Conservation (phyloP, 2,329 filamentous ascomycete species). For the Drechslerella stenobrocha region DNA sequence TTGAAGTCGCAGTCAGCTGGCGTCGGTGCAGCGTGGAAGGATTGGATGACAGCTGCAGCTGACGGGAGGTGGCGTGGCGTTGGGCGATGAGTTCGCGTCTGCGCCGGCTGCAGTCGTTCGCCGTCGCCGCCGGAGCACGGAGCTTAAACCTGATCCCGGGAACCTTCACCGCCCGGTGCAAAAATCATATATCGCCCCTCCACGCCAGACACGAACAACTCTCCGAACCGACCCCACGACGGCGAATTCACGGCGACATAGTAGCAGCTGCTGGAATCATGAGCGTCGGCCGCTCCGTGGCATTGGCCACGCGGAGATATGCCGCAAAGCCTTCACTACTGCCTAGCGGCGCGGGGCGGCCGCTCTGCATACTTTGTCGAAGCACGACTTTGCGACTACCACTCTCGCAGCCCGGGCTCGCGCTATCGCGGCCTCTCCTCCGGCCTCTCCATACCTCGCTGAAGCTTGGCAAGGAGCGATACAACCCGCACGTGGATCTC, state of each 20-base stretch:
- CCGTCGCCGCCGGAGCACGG: background rate
- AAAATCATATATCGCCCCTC: conserved; percentile 3
- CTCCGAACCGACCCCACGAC: background rate
- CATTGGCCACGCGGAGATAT: conserved; percentile 17
- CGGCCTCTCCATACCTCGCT: conserved; percentile 20
- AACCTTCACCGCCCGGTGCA: conserved; percentile 11
- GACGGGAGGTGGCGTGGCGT: conserved; percentile 1
- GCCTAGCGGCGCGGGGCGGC: background rate
- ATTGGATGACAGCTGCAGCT: background rate
- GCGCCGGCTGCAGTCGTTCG: too few species aligned
- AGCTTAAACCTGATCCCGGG: background rate
- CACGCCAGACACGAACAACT: background rate
- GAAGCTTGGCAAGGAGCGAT: conserved; percentile 5
- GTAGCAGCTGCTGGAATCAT: conserved; percentile 6
- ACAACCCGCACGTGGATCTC: conserved; percentile 23
- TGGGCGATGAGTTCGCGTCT: conserved; percentile 11
- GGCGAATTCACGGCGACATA: conserved; percentile 1
- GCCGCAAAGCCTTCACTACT: background rate
- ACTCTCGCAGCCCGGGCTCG: background rate
- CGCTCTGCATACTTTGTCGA: conserved; percentile 4
- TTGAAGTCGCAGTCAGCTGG: conserved; percentile 2
- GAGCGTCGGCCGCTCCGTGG: conserved; percentile 13
- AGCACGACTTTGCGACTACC: conserved; percentile 3
- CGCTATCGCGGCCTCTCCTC: background rate
- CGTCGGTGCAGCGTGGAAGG: background rate